Percentiles rank a stretch among this genome's conserved stretches.
phyloP scores from a whole-genome alignment of 352 stramenopile genomes.

The Phytophthora sp. region DNA sequence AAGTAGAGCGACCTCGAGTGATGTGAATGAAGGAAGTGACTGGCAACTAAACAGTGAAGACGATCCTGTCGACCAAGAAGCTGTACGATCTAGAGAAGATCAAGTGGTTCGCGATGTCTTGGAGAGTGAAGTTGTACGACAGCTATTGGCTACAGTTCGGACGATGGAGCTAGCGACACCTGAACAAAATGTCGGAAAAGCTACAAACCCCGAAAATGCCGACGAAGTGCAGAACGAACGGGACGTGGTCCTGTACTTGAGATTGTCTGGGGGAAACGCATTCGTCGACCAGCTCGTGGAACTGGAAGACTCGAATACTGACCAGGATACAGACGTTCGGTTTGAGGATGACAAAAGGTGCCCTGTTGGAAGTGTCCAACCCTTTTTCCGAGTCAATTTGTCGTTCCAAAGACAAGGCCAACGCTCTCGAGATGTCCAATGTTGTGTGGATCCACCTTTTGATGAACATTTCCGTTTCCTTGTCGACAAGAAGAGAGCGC shows the following conservation, averaged over 20 bases:
- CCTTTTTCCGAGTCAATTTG: slow-evolving; percentile 61
- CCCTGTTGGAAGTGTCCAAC: slow-evolving; percentile 49
- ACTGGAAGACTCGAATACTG: slow-evolving; percentile 13
- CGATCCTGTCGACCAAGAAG: neutral
- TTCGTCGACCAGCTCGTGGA: slow-evolving; percentile 77
- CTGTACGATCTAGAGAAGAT: slow-evolving; percentile 8
- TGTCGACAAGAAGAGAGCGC: slow-evolving; percentile 45
- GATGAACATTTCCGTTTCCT: slow-evolving; percentile 72
- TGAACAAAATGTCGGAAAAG: neutral
- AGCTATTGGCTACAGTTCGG: slow-evolving; percentile 58
- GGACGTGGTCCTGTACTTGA: slow-evolving; percentile 54
- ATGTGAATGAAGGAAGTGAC: neutral
- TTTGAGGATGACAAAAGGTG: slow-evolving; percentile 19
- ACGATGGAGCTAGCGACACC: slow-evolving; percentile 28
- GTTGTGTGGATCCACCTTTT: slow-evolving; percentile 68
- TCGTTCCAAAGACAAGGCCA: slow-evolving; percentile 68
- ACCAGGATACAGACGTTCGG: slow-evolving; percentile 21
- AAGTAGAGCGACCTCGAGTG: neutral
- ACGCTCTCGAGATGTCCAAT: slow-evolving; percentile 49
- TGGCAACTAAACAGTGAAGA: slow-evolving; percentile 4
- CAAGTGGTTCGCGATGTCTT: slow-evolving; percentile 64
- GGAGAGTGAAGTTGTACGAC: slow-evolving; percentile 78
- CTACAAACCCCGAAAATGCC: slow-evolving; percentile 8
- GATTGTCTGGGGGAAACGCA: slow-evolving; percentile 61
- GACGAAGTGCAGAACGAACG: slow-evolving; percentile 23